phyloP scores from a whole-genome alignment of 371 early-diverging fungal species.

The Haplosporangium sp. region DNA sequence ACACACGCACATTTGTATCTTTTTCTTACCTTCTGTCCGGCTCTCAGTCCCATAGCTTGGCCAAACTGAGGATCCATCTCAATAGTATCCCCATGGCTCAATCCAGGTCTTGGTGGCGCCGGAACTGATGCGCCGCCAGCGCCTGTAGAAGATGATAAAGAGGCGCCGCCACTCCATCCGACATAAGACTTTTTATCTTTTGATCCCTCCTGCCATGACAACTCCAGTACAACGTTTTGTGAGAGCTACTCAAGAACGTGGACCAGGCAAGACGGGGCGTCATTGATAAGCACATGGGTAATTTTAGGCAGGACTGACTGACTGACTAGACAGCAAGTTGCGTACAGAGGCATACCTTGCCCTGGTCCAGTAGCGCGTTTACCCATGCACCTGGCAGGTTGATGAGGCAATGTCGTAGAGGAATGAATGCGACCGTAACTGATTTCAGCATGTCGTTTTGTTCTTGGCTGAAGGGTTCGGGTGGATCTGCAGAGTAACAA shows the following conservation, averaged over 20 bases:
- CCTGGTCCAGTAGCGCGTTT: conserved; percentile 72
- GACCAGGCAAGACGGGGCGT: background rate
- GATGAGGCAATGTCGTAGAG: conserved; percentile 70
- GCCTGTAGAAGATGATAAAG: conserved; percentile 56
- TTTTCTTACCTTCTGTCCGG: conserved; percentile 74
- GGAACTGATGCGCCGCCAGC: conserved; percentile 57
- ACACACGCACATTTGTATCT: background rate
- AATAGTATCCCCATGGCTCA: conserved; percentile 62
- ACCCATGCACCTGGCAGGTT: conserved; percentile 75
- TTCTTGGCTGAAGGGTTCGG: background rate
- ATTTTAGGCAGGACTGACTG: no score
- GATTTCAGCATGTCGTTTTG: conserved; percentile 62
- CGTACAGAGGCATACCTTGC: conserved; percentile 68
- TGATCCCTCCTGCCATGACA: conserved; percentile 61
- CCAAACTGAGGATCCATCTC: conserved; percentile 82
- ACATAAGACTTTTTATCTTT: conserved; percentile 63
- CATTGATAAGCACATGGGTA: no score
- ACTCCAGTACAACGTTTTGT: conserved; percentile 73
- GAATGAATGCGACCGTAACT: conserved; percentile 67
- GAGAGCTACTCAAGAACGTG: conserved; percentile 53
- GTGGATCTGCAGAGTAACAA: no score
- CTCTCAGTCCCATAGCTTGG: conserved; percentile 68
- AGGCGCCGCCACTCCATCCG: conserved; percentile 79
- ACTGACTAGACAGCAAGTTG: no score
- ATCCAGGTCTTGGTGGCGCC: conserved; percentile 55